Evolutionary conservation across 2,329 filamentous ascomycete genomes (phyloP), one percentile per base, ranked within the genome.

Genomic region (Hypoxylon sp.): DNA sequence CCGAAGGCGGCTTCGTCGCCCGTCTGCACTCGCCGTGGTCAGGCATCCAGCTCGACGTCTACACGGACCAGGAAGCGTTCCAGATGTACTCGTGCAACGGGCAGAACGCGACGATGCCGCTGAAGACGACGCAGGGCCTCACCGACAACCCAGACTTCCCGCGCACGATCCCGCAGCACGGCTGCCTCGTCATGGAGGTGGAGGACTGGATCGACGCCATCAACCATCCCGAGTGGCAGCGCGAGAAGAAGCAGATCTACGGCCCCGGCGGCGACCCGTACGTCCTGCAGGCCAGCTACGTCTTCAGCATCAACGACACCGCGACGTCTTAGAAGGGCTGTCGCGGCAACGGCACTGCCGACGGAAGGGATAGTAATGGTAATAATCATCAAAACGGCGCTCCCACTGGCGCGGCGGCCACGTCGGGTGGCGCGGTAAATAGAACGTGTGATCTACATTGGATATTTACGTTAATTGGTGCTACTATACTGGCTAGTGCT

Each of bases 201-300:
- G 89, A 98, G 85, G 94, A 96, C 79, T 98, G 90, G 88, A 97
- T 98, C 77, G 95, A 97, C 78, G 94, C 87, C 27, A 96, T 98
- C 82, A 98, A 97, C 82, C 88, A 97, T 74, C 95, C 95, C 0
- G 88, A 94, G 80, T 98, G 95, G 95, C 89, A 89, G 66, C 88
- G 95, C 61, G 81, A 84, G 51, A 77, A 76, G 60, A 89, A 86
- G 81, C 89, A 91, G 76, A 82, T 91, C 66, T 91, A 82, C 74
- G 84, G 81, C 31, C 89, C 89, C 0, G 88, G 85, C 7, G 88
- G 83, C 61, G 85, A 86, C 68, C 87, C 88, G 2, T 91, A 89
- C 76, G 84, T 88, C n/a, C 80, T 91, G 70, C 84, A 89, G 80
- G 89, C 89, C 3, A 87, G 83, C 71, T 91, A 90, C 76, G 79